Conservation (phyloP, 345 rosid genomes). For the Crucihimalaya himalaica region DNA sequence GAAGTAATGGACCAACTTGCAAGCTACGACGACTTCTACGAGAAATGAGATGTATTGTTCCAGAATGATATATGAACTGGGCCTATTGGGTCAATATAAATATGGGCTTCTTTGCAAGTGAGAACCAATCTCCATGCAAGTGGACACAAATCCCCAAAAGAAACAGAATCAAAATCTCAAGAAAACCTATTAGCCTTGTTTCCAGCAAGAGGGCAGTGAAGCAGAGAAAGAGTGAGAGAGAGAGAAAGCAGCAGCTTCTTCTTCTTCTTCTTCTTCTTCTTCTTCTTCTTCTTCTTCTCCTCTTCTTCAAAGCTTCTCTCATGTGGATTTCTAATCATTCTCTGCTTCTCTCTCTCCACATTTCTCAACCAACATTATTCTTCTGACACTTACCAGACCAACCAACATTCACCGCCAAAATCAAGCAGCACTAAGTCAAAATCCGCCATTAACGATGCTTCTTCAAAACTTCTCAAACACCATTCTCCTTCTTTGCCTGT, state of each 20-base stretch:
- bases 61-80: background rate
- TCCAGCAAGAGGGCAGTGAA: constrained; percentile 20
- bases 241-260: constrained; percentile 1
- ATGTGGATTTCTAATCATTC: constrained; percentile 19
- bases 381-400: constrained; percentile 25
- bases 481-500: constrained; percentile 45
- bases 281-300: constrained; percentile 6
- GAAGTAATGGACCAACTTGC: background rate
- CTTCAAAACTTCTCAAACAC: constrained; percentile 22
- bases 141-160: constrained; percentile 14
- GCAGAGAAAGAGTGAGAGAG: constrained; percentile 23
- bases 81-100: background rate
- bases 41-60: background rate
- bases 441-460: constrained; percentile 48
- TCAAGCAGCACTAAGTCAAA: constrained; percentile 9
- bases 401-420: constrained; percentile 8
- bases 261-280: constrained; percentile 5
- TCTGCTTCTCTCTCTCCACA: constrained; percentile 27
- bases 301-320: constrained; percentile 24
- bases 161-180: constrained; percentile 10
- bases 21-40: background rate
- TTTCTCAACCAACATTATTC: constrained; percentile 37
- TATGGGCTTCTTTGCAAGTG: too few relatives aligned
- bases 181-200: constrained; percentile 20
- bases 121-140: background rate